Evolutionary conservation across 2,329 filamentous ascomycete species (phyloP), one percentile per base, ranked within the genome.

Genomic region (Sarocladiaceae sp.): DNA sequence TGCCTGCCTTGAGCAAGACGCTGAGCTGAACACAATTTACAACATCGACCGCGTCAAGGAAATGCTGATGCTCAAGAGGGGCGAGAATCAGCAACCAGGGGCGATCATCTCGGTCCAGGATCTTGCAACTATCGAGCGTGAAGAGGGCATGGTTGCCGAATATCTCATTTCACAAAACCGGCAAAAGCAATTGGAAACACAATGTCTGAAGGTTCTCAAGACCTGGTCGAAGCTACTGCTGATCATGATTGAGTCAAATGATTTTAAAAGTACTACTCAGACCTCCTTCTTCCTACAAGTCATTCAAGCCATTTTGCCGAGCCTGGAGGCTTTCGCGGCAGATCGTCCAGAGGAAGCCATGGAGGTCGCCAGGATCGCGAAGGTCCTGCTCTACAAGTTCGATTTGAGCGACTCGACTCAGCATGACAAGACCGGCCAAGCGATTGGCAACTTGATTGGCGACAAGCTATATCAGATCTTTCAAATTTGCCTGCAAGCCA

Each of bases 401-500:
- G 81, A 91, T 66, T 73, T 86, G 69, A 54, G 67, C 1, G 59
- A 60, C n/a, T 55, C 56, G 3, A 40, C 22, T 23, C 26, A 52
- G 8, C 63, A 66, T 12, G 74, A 81, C 56, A 71, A 71, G 51
- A 63, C 73, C 44, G 72, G 68, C 55, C 66, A 68, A 48, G 71
- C 72, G 3, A 74, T 80, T 52, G 80, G 86, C 31, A 90, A 90
- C 64, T 77, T 93, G 23, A 84, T 94, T 29, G 88, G 90, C 64
- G 93, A 97, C 65, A 90, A 94, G 62, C 78, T 97, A 1, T 92
- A 91, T 64, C 88, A 96, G 63, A 80, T 97, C 3, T 97, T 99
- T 76, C 88, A 96, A 56, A 82, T 90, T 35, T 92, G 89, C 56
- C 76, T 97, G 13, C 81, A 86, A 59, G 90, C 90, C 4, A 87